A percentile compares a stretch with the other conserved stretches of the same genome.
Conservation (phyloP, 2,329 filamentous ascomycete genomes). For the Stagonosporopsis tanaceti region DNA sequence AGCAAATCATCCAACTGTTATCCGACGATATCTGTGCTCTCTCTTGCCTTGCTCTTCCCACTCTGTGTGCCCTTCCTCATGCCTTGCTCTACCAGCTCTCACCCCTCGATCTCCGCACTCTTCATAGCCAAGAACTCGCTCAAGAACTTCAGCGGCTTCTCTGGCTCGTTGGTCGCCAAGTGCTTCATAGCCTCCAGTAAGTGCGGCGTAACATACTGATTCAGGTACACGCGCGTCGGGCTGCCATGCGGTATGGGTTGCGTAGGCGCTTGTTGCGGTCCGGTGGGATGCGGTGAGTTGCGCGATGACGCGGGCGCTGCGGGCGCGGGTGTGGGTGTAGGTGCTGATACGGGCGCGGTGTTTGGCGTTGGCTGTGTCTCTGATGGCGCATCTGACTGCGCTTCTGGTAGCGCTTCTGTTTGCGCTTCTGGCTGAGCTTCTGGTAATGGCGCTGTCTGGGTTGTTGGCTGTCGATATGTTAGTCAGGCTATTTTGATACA, state of each 20-base stretch:
- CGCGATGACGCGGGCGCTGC: conserved; percentile 38
- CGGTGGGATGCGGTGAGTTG: conserved; percentile 46
- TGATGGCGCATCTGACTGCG: not conserved
- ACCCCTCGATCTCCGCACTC: conserved; percentile 58
- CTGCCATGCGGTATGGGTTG: conserved; percentile 56
- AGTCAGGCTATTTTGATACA: not conserved
- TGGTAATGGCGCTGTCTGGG: conserved; percentile 15
- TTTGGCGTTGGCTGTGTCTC: conserved; percentile 11
- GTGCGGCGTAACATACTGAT: conserved; percentile 59
- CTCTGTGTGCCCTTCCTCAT: not conserved
- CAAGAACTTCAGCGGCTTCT: conserved; percentile 60
- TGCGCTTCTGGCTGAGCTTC: conserved; percentile 6
- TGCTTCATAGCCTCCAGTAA: conserved; percentile 62
- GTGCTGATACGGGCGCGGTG: conserved; percentile 16
- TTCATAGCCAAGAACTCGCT: conserved; percentile 57
- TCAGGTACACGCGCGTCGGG: conserved; percentile 59
- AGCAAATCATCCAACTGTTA: not conserved
- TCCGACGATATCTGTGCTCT: not conserved
- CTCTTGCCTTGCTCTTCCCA: not conserved
- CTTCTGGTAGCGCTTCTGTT: conserved; percentile 4
- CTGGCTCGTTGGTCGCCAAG: conserved; percentile 58
- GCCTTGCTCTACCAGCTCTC: not conserved
- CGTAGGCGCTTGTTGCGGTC: conserved; percentile 37
- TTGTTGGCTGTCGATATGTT: conserved; percentile 7
- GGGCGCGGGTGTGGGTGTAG: conserved; percentile 23